phyloP scores from a whole-genome alignment of 306 rosid species.

The Dalbergia oliveri region DNA sequence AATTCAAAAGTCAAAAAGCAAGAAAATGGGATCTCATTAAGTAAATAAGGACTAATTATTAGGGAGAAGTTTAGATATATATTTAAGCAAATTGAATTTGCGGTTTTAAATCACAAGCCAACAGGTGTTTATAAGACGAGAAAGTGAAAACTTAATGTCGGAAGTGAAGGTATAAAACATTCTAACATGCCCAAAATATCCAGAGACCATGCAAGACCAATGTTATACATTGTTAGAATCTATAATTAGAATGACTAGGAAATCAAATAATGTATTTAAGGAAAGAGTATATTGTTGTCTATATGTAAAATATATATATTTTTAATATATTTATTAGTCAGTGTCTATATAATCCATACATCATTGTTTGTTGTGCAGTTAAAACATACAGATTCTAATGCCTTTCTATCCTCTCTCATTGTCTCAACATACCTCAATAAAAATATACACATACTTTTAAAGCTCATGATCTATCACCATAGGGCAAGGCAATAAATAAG shows the following conservation, averaged over 20 bases:
- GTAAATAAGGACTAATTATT: not conserved
- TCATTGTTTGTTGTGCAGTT: too few species aligned
- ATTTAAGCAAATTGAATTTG: not conserved
- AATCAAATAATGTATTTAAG: too few species aligned
- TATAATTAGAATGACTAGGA: too few species aligned
- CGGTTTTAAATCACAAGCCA: slow-evolving; percentile 1
- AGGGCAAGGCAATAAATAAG: not conserved
- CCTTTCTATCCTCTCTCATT: too few species aligned
- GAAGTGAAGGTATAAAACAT: not conserved
- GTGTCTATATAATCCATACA: too few species aligned
- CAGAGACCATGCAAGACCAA: not conserved
- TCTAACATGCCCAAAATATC: not conserved
- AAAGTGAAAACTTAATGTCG: not conserved
- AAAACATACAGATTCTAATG: too few species aligned
- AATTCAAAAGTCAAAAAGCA: too few species aligned
- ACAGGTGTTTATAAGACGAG: not conserved
- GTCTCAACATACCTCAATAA: too few species aligned
- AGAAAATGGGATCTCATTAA: not conserved
- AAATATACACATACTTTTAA: not conserved
- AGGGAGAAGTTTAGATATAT: not conserved
- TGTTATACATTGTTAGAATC: not conserved
- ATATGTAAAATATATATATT: too few species aligned
- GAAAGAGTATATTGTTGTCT: too few species aligned
- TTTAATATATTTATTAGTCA: too few species aligned
- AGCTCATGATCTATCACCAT: not conserved